A percentile compares a stretch with the other conserved stretches of the same genome.
These are phyloP conservation scores for Lolium multiflorum DNA, from an alignment of 176 grass and related monocot species.

Conservation along the genomic window DNA sequence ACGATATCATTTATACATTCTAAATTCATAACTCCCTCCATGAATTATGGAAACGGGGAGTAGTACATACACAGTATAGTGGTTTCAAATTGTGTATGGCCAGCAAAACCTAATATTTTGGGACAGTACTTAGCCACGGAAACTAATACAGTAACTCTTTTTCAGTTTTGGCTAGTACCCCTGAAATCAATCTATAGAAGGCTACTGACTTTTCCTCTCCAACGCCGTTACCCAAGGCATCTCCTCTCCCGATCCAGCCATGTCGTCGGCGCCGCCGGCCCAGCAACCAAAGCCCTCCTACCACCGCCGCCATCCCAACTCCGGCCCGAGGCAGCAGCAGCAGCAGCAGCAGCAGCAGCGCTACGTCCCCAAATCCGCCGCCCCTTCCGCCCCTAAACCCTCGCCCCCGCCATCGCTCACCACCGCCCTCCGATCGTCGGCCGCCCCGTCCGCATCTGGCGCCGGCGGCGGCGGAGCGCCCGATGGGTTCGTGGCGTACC, in stretches of 20 bases:
- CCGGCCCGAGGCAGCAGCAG: slow-evolving; percentile 39
- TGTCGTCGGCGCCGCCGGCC: slow-evolving; percentile 52
- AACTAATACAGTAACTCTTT: too few species aligned
- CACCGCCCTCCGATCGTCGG: slow-evolving; percentile 64
- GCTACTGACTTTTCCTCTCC: slow-evolving; percentile 10
- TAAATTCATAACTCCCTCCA: too few species aligned
- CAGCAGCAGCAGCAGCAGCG: slow-evolving; percentile 50
- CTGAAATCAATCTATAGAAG: too few species aligned
- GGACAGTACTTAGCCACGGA: too few species aligned
- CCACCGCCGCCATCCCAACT: slow-evolving; percentile 51
- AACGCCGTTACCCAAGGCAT: neutral
- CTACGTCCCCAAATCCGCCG: slow-evolving; percentile 62
- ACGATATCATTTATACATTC: too few species aligned
- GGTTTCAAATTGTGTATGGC: too few species aligned
- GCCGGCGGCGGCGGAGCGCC: slow-evolving; percentile 3
- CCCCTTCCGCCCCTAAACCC: slow-evolving; percentile 47
- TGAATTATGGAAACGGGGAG: too few species aligned
- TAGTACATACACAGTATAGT: too few species aligned
- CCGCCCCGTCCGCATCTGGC: slow-evolving; percentile 48
- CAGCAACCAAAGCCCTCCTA: slow-evolving; percentile 48
- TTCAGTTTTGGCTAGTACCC: too few species aligned
- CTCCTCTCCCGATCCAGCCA: slow-evolving; percentile 53
- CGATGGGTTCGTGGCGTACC: slow-evolving; percentile 68
- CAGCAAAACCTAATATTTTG: too few species aligned
- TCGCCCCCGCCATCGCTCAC: slow-evolving; percentile 59